These are phyloP conservation scores for Scenedesmus sp. DNA, from an alignment of 163 green algal genomes.

Conservation along the genomic window DNA sequence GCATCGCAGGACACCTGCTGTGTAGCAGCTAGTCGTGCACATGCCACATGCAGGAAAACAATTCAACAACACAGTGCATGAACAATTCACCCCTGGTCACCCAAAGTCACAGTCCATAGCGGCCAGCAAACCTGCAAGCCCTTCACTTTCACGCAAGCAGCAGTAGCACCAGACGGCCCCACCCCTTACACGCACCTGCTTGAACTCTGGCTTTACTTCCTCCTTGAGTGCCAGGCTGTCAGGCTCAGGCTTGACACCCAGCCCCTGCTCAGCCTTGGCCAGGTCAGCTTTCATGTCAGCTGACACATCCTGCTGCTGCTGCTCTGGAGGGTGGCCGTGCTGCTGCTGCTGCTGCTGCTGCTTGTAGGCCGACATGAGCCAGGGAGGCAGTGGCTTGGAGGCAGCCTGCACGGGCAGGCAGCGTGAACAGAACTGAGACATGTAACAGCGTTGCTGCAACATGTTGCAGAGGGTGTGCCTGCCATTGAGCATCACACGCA, in stretches of 20 bases:
- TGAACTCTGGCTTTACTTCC: background rate
- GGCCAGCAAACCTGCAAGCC: background rate
- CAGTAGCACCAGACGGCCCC: background rate
- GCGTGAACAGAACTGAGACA: no score
- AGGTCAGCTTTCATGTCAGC: background rate
- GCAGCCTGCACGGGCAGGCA: background rate
- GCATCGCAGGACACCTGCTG: no score
- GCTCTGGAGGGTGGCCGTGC: background rate
- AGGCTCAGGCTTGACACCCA: constrained; percentile 15
- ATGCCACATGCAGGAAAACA: background rate
- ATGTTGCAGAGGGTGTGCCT: no score
- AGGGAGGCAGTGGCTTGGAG: constrained; percentile 32
- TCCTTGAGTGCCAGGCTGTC: background rate
- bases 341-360: constrained; percentile 30
- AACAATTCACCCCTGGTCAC: background rate
- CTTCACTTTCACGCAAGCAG: background rate
- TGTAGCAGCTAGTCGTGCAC: background rate
- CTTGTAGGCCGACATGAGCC: constrained; percentile 14
- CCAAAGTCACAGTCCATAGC: background rate
- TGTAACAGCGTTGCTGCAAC: background rate
- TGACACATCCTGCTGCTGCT: background rate
- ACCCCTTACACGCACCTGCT: background rate
- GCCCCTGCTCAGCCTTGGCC: constrained; percentile 3
- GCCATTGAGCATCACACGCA: background rate
- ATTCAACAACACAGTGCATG: background rate